Evolutionary conservation across 495 filamentous ascomycete species (phyloP).

Genomic region (Clohesyomyces aquaticus): DNA sequence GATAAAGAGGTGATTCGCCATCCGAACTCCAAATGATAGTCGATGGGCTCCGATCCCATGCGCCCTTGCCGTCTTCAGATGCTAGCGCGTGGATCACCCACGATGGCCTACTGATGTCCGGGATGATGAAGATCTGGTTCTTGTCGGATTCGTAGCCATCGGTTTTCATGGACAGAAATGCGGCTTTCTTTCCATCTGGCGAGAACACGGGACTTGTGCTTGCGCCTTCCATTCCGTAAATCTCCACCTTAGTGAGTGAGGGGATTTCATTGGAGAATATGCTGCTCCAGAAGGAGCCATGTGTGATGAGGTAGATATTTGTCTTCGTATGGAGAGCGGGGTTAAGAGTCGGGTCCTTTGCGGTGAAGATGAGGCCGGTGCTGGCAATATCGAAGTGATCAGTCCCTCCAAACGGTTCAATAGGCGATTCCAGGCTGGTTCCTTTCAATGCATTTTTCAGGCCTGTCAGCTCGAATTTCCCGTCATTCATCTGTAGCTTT

Average conservation of each 20-base stretch:
- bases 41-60: constrained; percentile 41
- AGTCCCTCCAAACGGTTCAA: constrained; percentile 63
- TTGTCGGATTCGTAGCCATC: constrained; percentile 91
- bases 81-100: constrained; percentile 61
- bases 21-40: constrained; percentile 42
- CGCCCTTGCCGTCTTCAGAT: constrained; percentile 37
- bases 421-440: constrained; percentile 62
- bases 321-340: constrained; percentile 82
- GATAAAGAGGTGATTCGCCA: constrained; percentile 29
- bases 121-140: constrained; percentile 70
- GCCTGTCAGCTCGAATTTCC: constrained; percentile 48
- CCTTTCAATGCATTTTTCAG: constrained; percentile 64
- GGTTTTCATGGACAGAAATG: constrained; percentile 66
- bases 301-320: constrained; percentile 71
- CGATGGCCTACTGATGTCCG: constrained; percentile 50
- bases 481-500: constrained; percentile 54
- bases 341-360: constrained; percentile 78
- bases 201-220: constrained; percentile 71
- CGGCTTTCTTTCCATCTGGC: constrained; percentile 70
- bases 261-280: not conserved
- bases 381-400: constrained; percentile 63
- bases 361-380: constrained; percentile 72
- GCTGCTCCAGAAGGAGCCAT: constrained; percentile 54
- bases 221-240: constrained; percentile 65
- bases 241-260: constrained; percentile 51